Conservation (phyloP, 306 rosid genomes). For the Cicer judaicum region DNA sequence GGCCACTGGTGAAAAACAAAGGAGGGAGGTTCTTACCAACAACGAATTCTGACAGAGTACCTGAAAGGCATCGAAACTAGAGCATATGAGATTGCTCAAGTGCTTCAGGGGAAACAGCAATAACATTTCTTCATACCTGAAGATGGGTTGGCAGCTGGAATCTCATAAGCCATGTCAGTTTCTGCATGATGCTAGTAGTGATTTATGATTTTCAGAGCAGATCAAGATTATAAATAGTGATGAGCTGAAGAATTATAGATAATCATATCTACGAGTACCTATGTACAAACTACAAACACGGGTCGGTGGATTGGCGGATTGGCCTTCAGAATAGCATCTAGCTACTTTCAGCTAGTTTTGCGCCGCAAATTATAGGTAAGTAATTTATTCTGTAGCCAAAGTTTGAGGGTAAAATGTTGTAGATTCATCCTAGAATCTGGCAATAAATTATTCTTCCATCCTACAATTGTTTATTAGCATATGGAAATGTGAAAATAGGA, state of each 20-base stretch:
- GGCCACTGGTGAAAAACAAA: conserved; percentile 36
- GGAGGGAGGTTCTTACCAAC: conserved; percentile 98
- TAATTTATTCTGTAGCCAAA: conserved; percentile 16
- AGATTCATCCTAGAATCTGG: conserved; percentile 33
- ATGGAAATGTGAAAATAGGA: conserved; percentile 22
- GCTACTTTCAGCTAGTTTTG: conserved; percentile 33
- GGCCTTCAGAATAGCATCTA: conserved; percentile 30
- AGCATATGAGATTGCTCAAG: conserved; percentile 69
- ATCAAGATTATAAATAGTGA: conserved; percentile 26
- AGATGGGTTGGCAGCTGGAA: conserved; percentile 3
- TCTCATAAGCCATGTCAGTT: conserved; percentile 27
- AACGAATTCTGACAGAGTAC: conserved; percentile 77
- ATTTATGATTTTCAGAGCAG: conserved; percentile 11
- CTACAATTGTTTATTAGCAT: conserved; percentile 5
- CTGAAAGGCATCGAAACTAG: conserved; percentile 83
- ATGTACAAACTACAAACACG: neutral
- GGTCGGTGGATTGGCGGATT: conserved; percentile 9
- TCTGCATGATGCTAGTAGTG: conserved; percentile 44
- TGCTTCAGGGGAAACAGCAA: conserved; percentile 63
- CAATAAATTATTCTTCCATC: conserved; percentile 10
- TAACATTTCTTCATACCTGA: conserved; percentile 41
- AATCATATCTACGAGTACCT: conserved; percentile 35
- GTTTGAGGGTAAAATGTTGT: conserved; percentile 20
- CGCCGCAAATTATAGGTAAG: conserved; percentile 7
- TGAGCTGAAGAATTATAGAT: conserved; percentile 34